Evolutionary conservation across 2,329 filamentous ascomycete species (phyloP).

Genomic region (Botrytis pseudocinerea): DNA sequence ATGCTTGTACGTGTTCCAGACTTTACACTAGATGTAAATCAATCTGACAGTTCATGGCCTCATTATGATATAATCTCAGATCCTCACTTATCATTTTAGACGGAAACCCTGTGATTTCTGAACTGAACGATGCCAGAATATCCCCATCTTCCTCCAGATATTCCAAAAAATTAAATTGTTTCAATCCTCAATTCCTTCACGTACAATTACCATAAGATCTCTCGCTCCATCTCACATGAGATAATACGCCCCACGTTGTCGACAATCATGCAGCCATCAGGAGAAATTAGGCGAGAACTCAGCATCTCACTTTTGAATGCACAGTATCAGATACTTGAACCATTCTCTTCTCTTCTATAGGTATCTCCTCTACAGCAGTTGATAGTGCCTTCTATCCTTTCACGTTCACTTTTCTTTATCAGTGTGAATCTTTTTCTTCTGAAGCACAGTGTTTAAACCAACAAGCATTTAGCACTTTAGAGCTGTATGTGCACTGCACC

Average conservation of each 20-base stretch:
- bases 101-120: not conserved
- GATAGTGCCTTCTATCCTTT: not conserved
- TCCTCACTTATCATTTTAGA: not conserved
- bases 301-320: not conserved
- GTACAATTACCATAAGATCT: accelerated
- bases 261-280: not conserved
- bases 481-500: not conserved
- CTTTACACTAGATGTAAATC: accelerated
- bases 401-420: not conserved
- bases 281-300: not conserved
- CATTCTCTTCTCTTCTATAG: not conserved
- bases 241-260: not conserved
- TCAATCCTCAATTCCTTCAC: accelerated
- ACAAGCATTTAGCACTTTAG: not conserved
- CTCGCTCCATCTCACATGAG: accelerated
- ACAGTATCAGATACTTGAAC: not conserved
- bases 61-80: not conserved
- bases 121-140: not conserved
- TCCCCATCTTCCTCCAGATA: not conserved
- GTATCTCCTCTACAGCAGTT: not conserved
- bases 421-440: not conserved
- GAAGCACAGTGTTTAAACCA: not conserved
- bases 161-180: not conserved
- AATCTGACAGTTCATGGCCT: accelerated
- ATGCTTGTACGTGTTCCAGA: accelerated